These are phyloP conservation scores for Luzula sylvatica DNA, from an alignment of 176 grass and related monocot species.

Conservation along the genomic window DNA sequence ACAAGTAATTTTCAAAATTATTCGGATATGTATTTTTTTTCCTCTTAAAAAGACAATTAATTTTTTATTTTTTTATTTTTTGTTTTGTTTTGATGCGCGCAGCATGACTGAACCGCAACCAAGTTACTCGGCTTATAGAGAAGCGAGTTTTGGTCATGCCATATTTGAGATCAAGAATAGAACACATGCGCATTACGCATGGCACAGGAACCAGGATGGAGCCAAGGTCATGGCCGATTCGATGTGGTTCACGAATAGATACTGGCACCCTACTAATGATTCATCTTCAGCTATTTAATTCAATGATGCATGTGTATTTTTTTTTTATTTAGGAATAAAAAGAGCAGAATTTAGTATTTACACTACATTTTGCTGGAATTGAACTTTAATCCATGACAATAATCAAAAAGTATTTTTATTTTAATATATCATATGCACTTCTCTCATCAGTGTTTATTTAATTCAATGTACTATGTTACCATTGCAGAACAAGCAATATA, in stretches of 20 bases:
- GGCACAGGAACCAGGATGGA: slow-evolving; percentile 85
- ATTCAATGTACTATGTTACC: too few species aligned
- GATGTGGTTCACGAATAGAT: slow-evolving; percentile 74
- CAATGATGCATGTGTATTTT: background rate
- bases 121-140: slow-evolving; percentile 84
- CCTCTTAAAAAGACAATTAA: background rate
- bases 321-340: background rate
- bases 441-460: too few species aligned
- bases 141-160: slow-evolving; percentile 93
- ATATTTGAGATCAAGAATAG: slow-evolving; percentile 83
- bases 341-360: too few species aligned
- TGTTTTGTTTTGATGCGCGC: slow-evolving; percentile 5
- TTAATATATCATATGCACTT: too few species aligned
- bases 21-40: background rate
- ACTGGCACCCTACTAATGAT: slow-evolving; percentile 47
- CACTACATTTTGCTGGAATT: too few species aligned
- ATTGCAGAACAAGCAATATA: too few species aligned
- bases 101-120: slow-evolving; percentile 88
- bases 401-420: too few species aligned
- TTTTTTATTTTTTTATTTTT: background rate
- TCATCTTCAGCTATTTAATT: slow-evolving; percentile 2
- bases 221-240: slow-evolving; percentile 49
- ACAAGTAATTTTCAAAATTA: slow-evolving; percentile 54
- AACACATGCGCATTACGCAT: slow-evolving; percentile 77
- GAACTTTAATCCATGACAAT: too few species aligned